phyloP scores from a whole-genome alignment of 2,329 filamentous ascomycete genomes.

The Plectosphaerella sp. region DNA sequence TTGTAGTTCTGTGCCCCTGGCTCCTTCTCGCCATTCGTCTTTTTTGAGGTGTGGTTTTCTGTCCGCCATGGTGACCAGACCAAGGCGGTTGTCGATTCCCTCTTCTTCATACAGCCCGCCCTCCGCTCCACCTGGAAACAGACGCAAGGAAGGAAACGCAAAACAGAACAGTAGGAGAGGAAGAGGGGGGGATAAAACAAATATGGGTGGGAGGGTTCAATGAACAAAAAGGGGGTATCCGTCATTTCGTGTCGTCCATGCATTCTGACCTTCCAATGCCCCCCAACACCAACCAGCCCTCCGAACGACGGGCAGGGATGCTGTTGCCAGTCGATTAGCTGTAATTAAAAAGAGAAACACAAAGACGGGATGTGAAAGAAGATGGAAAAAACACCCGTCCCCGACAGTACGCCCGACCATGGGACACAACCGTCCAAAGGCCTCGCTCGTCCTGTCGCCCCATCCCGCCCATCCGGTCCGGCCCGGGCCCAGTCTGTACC shows the following conservation, averaged over 20 bases:
- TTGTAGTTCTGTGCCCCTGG: slow-evolving; percentile 9
- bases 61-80: slow-evolving; percentile 13
- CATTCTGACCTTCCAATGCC: slow-evolving; percentile 32
- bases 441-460: no score
- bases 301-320: slow-evolving; percentile 19
- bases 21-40: slow-evolving; percentile 6
- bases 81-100: slow-evolving; percentile 4
- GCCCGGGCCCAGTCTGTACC: no score
- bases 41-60: slow-evolving; percentile 10
- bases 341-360: slow-evolving; percentile 23
- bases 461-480: no score
- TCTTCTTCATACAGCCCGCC: neutral
- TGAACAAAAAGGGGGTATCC: slow-evolving; percentile 32
- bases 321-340: slow-evolving; percentile 34
- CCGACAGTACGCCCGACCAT: neutral
- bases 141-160: slow-evolving; percentile 7
- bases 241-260: slow-evolving; percentile 39
- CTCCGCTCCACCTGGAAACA: slow-evolving; percentile 1
- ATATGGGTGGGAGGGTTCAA: neutral
- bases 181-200: slow-evolving; percentile 11
- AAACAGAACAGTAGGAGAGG: slow-evolving; percentile 9
- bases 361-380: slow-evolving; percentile 4
- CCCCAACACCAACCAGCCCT: slow-evolving; percentile 23
- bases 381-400: slow-evolving; percentile 1
- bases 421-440: neutral